Evolutionary conservation across 2,329 filamentous ascomycete genomes (phyloP), one percentile per base, ranked within the genome.

Genomic region (Trichoderma atrobrunneum): DNA sequence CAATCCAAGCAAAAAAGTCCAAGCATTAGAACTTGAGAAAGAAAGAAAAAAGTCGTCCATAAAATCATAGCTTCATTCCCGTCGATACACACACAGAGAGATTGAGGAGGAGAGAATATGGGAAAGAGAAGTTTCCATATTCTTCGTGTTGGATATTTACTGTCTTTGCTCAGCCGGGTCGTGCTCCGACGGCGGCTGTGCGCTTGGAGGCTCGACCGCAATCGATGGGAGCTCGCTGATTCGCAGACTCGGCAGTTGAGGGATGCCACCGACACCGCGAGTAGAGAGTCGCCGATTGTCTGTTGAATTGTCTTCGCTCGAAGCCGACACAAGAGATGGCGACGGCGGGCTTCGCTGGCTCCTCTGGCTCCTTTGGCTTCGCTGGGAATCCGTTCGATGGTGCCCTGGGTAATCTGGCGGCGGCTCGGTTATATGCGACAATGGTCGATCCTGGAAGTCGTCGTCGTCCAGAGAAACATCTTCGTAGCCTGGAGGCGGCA

Each of bases 401-500:
- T 78, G 82, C 5, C 84, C 84, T 0, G 84, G 80, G 75, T 89
- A 89, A 21, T 84, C 82, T 1, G 87, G 87, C 10, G 87, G 87
- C 11, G 87, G 85, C 60, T 85, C 86, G 63, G 81, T 75, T 61
- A 82, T 82, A 0, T 85, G 83, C 16, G 83, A 85, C 8, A 80
- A 80, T 3, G 83, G 79, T 16, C 81, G 80, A 1, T 80, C 82
- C 57, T 73, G 79, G 67, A 79, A 72, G n/a, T 81, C 81, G 26
- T 80, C 79, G 54, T 83, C 78, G 48, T 83, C 78, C 4, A 86
- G 78, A 28, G 82, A 82, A 3, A 86, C 81, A 60, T 86, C 84
- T 69, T 87, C 87, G 74, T 90, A 90, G 30, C 86, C 86, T 1
- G 88, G 88, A 4, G 88, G 85, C 12, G 86, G 85, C 78, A 88